Conservation (phyloP, 2,329 filamentous ascomycete species). For the Hypoxylon sp. region DNA sequence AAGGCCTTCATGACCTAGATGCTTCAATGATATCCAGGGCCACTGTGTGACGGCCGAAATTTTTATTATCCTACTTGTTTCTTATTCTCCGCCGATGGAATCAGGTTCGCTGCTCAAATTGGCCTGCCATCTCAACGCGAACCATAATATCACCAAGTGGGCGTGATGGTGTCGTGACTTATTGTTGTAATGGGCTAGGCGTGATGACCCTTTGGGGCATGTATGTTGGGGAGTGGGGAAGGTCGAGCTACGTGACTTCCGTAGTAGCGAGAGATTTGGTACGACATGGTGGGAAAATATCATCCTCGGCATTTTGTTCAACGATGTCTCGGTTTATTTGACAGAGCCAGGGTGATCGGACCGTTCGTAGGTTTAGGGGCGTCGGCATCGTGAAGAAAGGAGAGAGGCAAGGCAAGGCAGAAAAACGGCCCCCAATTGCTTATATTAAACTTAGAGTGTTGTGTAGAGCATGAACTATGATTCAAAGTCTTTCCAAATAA, state of each 20-base stretch:
- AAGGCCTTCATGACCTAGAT: neutral
- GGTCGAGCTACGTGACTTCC: neutral
- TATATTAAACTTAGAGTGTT: too few species aligned
- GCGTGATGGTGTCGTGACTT: neutral
- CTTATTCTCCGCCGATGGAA: neutral
- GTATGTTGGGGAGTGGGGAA: neutral
- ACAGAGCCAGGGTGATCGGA: too few species aligned
- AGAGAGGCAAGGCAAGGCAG: too few species aligned
- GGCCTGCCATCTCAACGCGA: neutral
- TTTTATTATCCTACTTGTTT: neutral
- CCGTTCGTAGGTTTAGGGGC: too few species aligned
- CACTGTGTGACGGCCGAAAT: neutral
- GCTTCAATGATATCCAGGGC: constrained; percentile 1
- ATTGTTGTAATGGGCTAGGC: constrained; percentile 2
- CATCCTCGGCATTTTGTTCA: too few species aligned
- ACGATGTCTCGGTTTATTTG: too few species aligned
- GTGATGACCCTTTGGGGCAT: neutral
- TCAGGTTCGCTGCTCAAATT: neutral
- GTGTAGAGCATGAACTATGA: too few species aligned
- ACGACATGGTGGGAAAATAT: too few species aligned
- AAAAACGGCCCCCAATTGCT: too few species aligned
- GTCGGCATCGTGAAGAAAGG: too few species aligned
- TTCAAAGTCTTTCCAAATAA: too few species aligned
- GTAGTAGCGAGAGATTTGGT: neutral
- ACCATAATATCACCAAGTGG: neutral